Base-by-base conservation (phyloP, 202 grass and related monocot species). In the Panicum virgatum region DNA sequence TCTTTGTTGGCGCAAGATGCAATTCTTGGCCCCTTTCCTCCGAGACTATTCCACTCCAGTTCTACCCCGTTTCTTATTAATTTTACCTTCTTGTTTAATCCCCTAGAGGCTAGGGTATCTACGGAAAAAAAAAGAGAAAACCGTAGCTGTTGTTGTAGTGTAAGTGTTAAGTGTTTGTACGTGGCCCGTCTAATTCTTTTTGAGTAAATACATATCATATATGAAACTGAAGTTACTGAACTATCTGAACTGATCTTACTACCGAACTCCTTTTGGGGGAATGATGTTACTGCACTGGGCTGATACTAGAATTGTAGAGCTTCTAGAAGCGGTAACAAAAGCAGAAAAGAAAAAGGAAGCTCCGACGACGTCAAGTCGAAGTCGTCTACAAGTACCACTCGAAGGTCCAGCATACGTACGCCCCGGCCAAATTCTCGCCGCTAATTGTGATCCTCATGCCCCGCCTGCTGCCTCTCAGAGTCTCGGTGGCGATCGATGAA, bases 391-490 rank as follows among this genome's bases (percentile, higher is more conserved):
- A 63, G 67, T 71, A 62, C 62, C 54, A 56, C 60, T 23, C 45
- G 23, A 74, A 60, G 47, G 81, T 65, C 71, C 61, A 66, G 47
- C 6, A 27, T 80, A 69, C 78, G 76, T 80, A 79, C 62, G 45
- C 47, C 51, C 62, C 87, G 29, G 77, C 83, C 48, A 69, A 73
- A 79, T 78, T 89, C 74, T 83, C 88, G 88, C 74, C 88, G 88
- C 79, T 83, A 86, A 90, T 90, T 83, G 88, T 86, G 88, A 89
- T 86, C 78, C 83, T 82, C 72, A 11, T 60, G 87, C 72, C 72
- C 43, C 72, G 82, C 65, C 50, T 72, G 68, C 50, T 72, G 68
- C 32, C 74, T 12, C n/a, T 11, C 10, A 22, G 7, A 32, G 77
- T 66, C 69, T 56, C 14, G 27, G 76, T 76, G 86, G 73, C 69